phyloP scores from a whole-genome alignment of 106 monocot genomes.

The Amphibolis antarctica region DNA sequence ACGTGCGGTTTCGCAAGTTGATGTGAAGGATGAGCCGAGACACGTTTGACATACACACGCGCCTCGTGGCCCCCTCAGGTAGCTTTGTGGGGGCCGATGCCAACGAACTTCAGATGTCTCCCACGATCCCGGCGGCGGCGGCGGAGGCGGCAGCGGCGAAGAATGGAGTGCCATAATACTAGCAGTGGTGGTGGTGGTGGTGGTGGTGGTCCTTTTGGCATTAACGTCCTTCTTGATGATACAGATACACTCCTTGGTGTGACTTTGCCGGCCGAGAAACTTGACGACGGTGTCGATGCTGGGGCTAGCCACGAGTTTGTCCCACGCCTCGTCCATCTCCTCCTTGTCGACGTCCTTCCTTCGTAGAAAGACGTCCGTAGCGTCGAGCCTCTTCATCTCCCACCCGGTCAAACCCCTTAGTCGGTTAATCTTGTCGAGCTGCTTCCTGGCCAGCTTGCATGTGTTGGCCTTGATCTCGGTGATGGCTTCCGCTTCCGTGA shows the following conservation, averaged over 20 bases:
- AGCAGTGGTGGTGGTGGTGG: neutral
- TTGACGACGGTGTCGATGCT: neutral
- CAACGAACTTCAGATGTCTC: too few relatives aligned
- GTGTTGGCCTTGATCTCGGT: constrained; percentile 18
- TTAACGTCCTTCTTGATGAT: neutral
- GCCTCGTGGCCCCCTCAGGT: too few relatives aligned
- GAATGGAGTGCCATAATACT: too few relatives aligned
- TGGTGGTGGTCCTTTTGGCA: neutral
- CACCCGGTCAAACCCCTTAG: constrained; percentile 7
- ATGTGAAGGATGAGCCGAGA: too few relatives aligned
- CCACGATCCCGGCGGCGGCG: too few relatives aligned
- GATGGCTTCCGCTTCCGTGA: constrained; percentile 1
- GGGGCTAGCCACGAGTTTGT: neutral
- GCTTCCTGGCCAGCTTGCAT: constrained; percentile 6
- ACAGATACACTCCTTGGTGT: neutral
- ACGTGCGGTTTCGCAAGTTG: too few relatives aligned
- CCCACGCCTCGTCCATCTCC: neutral
- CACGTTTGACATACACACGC: too few relatives aligned
- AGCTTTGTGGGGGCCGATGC: too few relatives aligned
- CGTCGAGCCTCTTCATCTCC: constrained; percentile 15
- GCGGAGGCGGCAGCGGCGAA: too few relatives aligned
- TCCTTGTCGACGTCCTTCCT: neutral
- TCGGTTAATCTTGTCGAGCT: constrained; percentile 15
- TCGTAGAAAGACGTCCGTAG: constrained; percentile 12
- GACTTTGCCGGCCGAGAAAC: neutral